These are phyloP conservation scores for Arthrobotrys sphaeroides DNA, from an alignment of 2,329 filamentous ascomycete species.

Conservation along the genomic window DNA sequence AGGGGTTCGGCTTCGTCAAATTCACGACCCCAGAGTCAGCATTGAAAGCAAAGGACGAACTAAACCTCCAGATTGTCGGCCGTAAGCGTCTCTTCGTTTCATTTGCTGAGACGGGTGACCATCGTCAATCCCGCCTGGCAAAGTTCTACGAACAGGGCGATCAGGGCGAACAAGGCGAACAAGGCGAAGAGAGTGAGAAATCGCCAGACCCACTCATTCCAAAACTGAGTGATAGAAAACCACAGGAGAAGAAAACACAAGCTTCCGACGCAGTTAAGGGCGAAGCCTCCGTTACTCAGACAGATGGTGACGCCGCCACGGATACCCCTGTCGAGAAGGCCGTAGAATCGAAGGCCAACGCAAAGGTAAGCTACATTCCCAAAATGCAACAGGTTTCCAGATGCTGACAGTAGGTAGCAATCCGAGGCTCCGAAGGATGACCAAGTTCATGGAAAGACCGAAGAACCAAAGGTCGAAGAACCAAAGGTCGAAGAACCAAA, in stretches of 20 bases:
- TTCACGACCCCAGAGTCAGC: conserved; percentile 91
- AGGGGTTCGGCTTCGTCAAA: conserved; percentile 96
- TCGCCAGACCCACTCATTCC: conserved; percentile 13
- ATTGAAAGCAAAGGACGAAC: conserved; percentile 82
- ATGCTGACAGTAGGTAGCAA: background rate
- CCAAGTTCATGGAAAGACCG: background rate
- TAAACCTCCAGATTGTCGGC: conserved; percentile 74
- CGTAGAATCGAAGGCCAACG: background rate
- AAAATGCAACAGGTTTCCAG: conserved; percentile 10
- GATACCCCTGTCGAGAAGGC: conserved; percentile 22
- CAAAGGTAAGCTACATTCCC: background rate
- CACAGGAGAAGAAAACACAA: background rate
- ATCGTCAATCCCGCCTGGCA: conserved; percentile 56
- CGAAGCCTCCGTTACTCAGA: background rate
- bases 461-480: no score
- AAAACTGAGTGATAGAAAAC: background rate
- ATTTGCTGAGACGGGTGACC: conserved; percentile 57
- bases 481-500: background rate
- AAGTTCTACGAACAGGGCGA: conserved; percentile 48
- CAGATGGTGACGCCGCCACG: conserved; percentile 29
- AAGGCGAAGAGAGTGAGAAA: background rate
- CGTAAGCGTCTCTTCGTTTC: conserved; percentile 57
- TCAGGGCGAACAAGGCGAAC: no score
- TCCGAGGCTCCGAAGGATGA: background rate
- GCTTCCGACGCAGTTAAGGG: background rate